These are phyloP conservation scores for Candida saitoana DNA, from an alignment of 805 yeast species.

Conservation along the genomic window DNA sequence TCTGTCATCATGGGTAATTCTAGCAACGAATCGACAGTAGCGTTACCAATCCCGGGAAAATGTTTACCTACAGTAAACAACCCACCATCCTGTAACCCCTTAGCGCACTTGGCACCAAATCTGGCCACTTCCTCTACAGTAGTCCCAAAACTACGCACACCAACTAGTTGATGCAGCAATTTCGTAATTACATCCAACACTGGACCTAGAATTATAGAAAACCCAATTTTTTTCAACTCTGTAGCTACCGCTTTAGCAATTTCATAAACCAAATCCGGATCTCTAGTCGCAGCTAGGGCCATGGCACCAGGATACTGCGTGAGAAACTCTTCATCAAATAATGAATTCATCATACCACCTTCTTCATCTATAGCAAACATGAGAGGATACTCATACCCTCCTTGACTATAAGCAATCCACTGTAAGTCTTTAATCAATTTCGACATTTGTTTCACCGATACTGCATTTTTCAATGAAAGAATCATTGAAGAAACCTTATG, in stretches of 20 bases:
- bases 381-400: slow-evolving; percentile 49
- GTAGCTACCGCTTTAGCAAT: slow-evolving; percentile 51
- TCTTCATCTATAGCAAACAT: slow-evolving; percentile 60
- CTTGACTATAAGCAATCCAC: slow-evolving; percentile 45
- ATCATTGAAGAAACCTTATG: slow-evolving; percentile 52
- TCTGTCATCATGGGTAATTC: slow-evolving; percentile 60
- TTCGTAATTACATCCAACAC: slow-evolving; percentile 59
- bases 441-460: slow-evolving; percentile 45
- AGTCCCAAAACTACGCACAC: slow-evolving; percentile 59
- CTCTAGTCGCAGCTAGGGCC: slow-evolving; percentile 57
- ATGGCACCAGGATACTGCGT: slow-evolving; percentile 64
- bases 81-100: slow-evolving; percentile 53
- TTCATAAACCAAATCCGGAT: slow-evolving; percentile 45
- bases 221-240: slow-evolving; percentile 53
- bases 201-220: slow-evolving; percentile 56
- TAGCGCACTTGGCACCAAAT: slow-evolving; percentile 49
- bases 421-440: slow-evolving; percentile 51
- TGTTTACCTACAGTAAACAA: slow-evolving; percentile 56
- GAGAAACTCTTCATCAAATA: slow-evolving; percentile 48
- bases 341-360: slow-evolving; percentile 58
- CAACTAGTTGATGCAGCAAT: slow-evolving; percentile 52
- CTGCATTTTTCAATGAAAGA: slow-evolving; percentile 48
- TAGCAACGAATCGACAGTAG: slow-evolving; percentile 52
- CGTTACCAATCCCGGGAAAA: slow-evolving; percentile 65
- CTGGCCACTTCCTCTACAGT: slow-evolving; percentile 56